Evolutionary conservation across 2,329 filamentous ascomycete genomes (phyloP).

Genomic region (Epichloe sylvatica): DNA sequence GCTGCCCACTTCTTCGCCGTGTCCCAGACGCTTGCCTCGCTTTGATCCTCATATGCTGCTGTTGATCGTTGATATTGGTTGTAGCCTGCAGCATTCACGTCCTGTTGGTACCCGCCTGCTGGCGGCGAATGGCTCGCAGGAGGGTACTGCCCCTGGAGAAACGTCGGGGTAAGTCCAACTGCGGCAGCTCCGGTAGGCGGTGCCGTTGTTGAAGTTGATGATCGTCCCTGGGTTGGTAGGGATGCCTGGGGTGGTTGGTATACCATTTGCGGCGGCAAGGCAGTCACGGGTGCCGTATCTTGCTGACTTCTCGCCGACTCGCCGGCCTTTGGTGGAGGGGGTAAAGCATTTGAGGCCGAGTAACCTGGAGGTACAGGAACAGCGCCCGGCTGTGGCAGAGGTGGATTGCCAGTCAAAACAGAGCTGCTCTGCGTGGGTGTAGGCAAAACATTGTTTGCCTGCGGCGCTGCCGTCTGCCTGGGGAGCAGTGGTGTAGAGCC

Average conservation of each 20-base stretch:
- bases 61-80: conserved; percentile 32
- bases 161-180: conserved; percentile 10
- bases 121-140: conserved; percentile 28
- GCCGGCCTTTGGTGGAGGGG: conserved; percentile 36
- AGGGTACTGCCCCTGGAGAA: conserved; percentile 14
- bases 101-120: conserved; percentile 41
- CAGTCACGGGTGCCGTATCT: conserved; percentile 15
- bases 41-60: conserved; percentile 14
- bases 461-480: conserved; percentile 26
- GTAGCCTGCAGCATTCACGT: conserved; percentile 38
- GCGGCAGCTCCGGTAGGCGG: background rate
- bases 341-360: conserved; percentile 18
- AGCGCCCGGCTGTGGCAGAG: conserved; percentile 44
- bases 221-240: conserved; percentile 30
- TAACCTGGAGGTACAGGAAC: conserved; percentile 29
- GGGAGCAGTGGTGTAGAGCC: conserved; percentile 32
- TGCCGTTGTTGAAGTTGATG: conserved; percentile 26
- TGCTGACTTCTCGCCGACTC: conserved; percentile 26
- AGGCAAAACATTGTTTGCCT: conserved; percentile 23
- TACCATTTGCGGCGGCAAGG: conserved; percentile 33
- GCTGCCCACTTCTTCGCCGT: conserved; percentile 44
- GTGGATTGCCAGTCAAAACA: conserved; percentile 24
- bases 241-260: conserved; percentile 32
- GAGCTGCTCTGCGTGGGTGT: conserved; percentile 27
- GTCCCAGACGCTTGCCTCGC: conserved; percentile 37